Evolutionary conservation across 140 eudicot species (phyloP), one percentile per base, ranked within the genome.

Genomic region (Flaveria floridana): DNA sequence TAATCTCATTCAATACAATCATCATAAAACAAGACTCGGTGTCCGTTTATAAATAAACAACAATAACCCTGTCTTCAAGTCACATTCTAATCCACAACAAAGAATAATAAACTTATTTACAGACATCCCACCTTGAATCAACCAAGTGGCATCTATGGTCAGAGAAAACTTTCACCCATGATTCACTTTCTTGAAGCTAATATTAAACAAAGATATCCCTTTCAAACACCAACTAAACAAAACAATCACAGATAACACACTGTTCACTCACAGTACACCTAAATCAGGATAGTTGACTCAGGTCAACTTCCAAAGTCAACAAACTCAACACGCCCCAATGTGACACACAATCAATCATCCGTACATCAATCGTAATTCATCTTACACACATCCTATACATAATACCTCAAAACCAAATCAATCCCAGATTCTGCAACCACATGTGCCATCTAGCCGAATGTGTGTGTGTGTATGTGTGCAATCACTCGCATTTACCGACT

Each of bases 241-340:
- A 70, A 18, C 72, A 14, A 47, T 51, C 77, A 72, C 65, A 59
- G 2, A 70, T 4, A 25, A 9, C 21, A 26, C 1, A 9, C 18
- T 58, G 16, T 61, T 61, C 1, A 9, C 14, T 61, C 1, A 9
- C 14, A 26, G 16, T 61, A 70, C 11, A 62, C 63, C 72, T 48
- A 71, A n/a, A 50, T 34, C 70, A 78, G 4, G 73, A 79, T 52
- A 50, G 69, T 79, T 64, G 78, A 72, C 79, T 66, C 78, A 16
- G 70, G 79, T 79, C 79, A 79, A 65, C 79, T 46, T 13, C 64
- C 9, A 2, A 3, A 65, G 75, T 73, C 75, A 79, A 73, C 70
- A 73, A 65, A 65, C 39, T 53, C 65, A 68, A 73, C 15, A 18
- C 42, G 51, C 14, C 68, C 70, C 74, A 72, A 79, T 64, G 74